phyloP scores from a whole-genome alignment of 176 grass and related monocot genomes.

The Lolium perenne region DNA sequence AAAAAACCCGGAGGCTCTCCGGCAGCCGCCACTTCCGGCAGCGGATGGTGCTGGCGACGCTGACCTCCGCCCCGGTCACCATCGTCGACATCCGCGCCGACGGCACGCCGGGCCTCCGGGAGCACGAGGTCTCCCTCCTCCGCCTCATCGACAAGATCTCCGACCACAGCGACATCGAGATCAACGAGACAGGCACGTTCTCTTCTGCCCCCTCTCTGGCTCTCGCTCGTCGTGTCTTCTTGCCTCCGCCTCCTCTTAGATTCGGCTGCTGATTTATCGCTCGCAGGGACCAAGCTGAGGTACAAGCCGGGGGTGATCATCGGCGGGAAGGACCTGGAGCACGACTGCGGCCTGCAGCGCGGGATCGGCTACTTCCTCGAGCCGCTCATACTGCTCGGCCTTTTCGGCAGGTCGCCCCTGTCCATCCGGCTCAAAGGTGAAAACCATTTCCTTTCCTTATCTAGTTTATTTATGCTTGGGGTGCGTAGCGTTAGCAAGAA shows the following conservation, averaged over 20 bases:
- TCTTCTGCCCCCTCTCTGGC: background rate
- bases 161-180: constrained; percentile 69
- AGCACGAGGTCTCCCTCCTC: constrained; percentile 81
- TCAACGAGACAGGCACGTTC: constrained; percentile 71
- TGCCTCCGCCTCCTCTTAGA: no score
- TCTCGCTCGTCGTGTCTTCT: background rate
- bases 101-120: constrained; percentile 63
- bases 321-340: constrained; percentile 66
- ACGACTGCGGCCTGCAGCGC: constrained; percentile 77
- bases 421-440: constrained; percentile 77
- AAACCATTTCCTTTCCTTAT: background rate
- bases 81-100: constrained; percentile 77
- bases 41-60: constrained; percentile 79
- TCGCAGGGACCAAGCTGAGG: constrained; percentile 74
- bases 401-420: constrained; percentile 70
- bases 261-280: constrained; percentile 10
- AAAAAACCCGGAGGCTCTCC: constrained; percentile 50
- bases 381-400: constrained; percentile 72
- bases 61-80: constrained; percentile 64
- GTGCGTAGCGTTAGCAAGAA: background rate
- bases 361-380: constrained; percentile 90
- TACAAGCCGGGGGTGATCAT: constrained; percentile 74
- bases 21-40: constrained; percentile 78
- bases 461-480: no score
- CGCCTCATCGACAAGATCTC: constrained; percentile 85